Percentiles rank a stretch among this genome's conserved stretches.
Evolutionary conservation across 768 basidiomycete species (phyloP).

Genomic region (Lanmaoa rubissima): DNA sequence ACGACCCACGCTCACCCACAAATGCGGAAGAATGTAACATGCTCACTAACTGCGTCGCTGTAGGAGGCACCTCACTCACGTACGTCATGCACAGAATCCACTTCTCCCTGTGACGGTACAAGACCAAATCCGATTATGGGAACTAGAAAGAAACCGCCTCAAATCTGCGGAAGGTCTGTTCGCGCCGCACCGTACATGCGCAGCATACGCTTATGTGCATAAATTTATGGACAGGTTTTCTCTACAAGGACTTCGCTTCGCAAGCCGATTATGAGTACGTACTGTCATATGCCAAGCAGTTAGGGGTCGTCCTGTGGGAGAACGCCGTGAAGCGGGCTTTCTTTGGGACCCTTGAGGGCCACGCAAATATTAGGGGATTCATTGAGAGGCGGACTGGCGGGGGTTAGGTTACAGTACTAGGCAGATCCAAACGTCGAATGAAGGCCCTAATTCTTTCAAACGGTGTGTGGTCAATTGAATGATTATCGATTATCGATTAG

Average conservation of each 20-base stretch:
- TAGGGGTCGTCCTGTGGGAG: constrained; percentile 85
- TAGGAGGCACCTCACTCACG: constrained; percentile 2
- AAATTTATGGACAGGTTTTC: constrained; percentile 55
- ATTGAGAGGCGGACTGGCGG: constrained; percentile 66
- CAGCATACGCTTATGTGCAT: constrained; percentile 9
- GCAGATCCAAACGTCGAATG: background rate
- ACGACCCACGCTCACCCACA: constrained; percentile 95
- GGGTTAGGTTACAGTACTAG: constrained; percentile 16
- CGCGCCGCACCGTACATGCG: constrained; percentile 3
- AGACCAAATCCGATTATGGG: constrained; percentile 97
- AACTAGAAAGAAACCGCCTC: constrained; percentile 90
- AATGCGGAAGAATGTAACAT: constrained; percentile 87
- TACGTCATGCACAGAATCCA: constrained; percentile 61
- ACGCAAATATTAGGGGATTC: constrained; percentile 74
- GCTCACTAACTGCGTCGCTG: constrained; percentile 8
- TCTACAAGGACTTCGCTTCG: constrained; percentile 86
- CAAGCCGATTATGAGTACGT: constrained; percentile 88
- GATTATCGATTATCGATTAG: background rate
- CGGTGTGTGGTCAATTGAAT: constrained; percentile 7
- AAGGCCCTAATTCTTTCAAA: constrained; percentile 1
- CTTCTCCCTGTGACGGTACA: constrained; percentile 95
- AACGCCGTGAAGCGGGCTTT: constrained; percentile 70
- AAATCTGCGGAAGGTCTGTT: constrained; percentile 80
- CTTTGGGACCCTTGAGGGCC: constrained; percentile 78
- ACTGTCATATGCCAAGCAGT: constrained; percentile 77